Base-by-base conservation (phyloP, 352 stramenopile species). In the Phytophthora megakarya region DNA sequence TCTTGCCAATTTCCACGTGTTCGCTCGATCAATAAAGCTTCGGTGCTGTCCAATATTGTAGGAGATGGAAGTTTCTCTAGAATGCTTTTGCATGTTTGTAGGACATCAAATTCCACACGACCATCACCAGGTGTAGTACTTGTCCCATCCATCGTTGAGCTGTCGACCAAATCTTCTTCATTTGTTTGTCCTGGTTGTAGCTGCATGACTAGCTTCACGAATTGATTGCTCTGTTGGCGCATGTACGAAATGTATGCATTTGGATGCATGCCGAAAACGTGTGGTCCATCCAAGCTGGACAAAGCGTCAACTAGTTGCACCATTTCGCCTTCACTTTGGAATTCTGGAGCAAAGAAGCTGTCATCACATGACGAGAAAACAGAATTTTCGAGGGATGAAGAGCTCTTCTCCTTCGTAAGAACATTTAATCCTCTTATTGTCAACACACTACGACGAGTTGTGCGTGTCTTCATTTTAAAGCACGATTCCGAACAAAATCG, bases 231-330 rank as follows among this genome's bases (percentile, higher is more conserved):
- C 57, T 91, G 73, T 18, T 91, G 75, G 32, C 76, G 75, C 25
- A 90, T 73, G 49, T 82, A 88, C 26, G 84, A 81, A 25, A 92
- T 69, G 30, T 93, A 85, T 1, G 85, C 86, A 15, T 95, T 95
- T 25, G 82, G 75, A 55, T 95, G 85, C 77, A 95, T 90, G 0
- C 85, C 85, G 71, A 95, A 92, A 16, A 92, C 70, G n/a, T 87
- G 79, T 18, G 85, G 83, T 1, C 66, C 74, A 18, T 91, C 80
- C 51, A 88, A 64, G 7, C 70, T 26, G 1, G 81, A 67, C 16
- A 93, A 26, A 0, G 9, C 37, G 15, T 93, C 75, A 8, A 93
- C 67, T 47, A 90, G 86, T 1, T 39, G 52, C 1, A 48, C 18
- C 80, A 91, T 91, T 5, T 73, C 67, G 3, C 63, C 51, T 28